A percentile compares a stretch with the other conserved stretches of the same genome.
Evolutionary conservation across 1,284 basidiomycete species (phyloP).

Genomic region (Mycena citricolor): DNA sequence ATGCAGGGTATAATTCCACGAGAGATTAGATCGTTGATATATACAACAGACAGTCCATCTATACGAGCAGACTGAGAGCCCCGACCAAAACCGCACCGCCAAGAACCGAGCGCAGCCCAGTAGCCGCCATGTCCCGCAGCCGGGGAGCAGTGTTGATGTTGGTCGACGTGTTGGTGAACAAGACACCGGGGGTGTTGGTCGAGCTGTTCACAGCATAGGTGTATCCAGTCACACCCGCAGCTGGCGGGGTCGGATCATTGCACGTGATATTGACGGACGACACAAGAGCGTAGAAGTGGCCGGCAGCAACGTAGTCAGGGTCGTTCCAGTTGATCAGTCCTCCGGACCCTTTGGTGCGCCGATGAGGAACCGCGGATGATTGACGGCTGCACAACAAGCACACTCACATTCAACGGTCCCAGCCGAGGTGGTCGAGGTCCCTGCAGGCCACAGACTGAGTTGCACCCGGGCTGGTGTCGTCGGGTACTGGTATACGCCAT

Average conservation of each 20-base stretch:
- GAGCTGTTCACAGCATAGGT: conserved; percentile 58
- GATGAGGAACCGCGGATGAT: conserved; percentile 1
- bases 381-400: conserved; percentile 30
- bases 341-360: conserved; percentile 19
- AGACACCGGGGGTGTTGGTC: conserved; percentile 47
- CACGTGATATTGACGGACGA: conserved; percentile 62
- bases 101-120: conserved; percentile 12
- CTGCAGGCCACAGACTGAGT: conserved; percentile 79
- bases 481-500: conserved; percentile 62
- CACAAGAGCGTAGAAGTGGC: conserved; percentile 61
- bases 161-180: conserved; percentile 55
- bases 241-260: conserved; percentile 44
- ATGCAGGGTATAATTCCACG: no score
- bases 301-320: conserved; percentile 65
- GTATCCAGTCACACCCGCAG: conserved; percentile 55
- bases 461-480: conserved; percentile 77
- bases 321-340: conserved; percentile 77
- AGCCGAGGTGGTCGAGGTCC: conserved; percentile 51
- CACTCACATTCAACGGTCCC: conserved; percentile 80
- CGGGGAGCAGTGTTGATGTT: conserved; percentile 40
- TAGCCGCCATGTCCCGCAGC: conserved; percentile 6
- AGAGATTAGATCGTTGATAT: no score
- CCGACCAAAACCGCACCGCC: no score
- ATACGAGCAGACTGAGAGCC: no score
- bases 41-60: no score